Evolutionary conservation across 495 filamentous ascomycete genomes (phyloP).

Genomic region (Pyrenopolyporus hunteri): DNA sequence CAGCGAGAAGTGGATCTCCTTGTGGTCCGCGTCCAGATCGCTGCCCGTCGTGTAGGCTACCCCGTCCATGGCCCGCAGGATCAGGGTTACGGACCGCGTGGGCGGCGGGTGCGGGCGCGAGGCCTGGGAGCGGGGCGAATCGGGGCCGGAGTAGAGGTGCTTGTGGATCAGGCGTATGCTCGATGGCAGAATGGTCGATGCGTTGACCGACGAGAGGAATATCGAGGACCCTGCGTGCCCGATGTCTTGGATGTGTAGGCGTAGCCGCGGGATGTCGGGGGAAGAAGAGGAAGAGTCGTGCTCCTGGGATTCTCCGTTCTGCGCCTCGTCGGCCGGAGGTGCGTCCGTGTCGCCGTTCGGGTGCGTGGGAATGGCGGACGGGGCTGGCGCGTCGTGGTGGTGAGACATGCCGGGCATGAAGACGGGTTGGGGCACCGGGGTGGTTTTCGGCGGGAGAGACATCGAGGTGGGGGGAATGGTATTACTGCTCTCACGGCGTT

Average conservation of each 20-base stretch:
- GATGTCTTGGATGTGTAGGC: conserved; percentile 73
- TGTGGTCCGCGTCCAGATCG: conserved; percentile 86
- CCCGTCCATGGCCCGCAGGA: conserved; percentile 77
- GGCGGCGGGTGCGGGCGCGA: conserved; percentile 61
- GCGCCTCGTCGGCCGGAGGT: too few species aligned
- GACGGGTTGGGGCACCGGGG: conserved; percentile 39
- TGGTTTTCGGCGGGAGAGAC: conserved; percentile 40
- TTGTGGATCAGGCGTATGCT: conserved; percentile 65
- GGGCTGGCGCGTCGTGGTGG: neutral
- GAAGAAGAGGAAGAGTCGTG: conserved; percentile 1
- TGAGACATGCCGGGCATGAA: conserved; percentile 42
- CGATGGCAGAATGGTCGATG: conserved; percentile 60
- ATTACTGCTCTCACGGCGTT: neutral
- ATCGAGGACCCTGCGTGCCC: conserved; percentile 63
- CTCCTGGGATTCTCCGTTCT: too few species aligned
- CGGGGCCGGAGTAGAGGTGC: conserved; percentile 27
- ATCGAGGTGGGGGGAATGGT: conserved; percentile 13
- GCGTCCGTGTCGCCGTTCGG: neutral
- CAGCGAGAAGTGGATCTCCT: conserved; percentile 90
- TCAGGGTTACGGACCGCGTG: conserved; percentile 82
- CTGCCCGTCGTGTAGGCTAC: conserved; percentile 88
- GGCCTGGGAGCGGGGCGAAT: conserved; percentile 41
- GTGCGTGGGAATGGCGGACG: conserved; percentile 22
- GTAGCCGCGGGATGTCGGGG: conserved; percentile 62
- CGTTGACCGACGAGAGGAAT: conserved; percentile 68